Percentiles rank a stretch among this genome's conserved stretches.
Conservation (phyloP, 2,329 filamentous ascomycete genomes). For the Trichoderma oligosporum region DNA sequence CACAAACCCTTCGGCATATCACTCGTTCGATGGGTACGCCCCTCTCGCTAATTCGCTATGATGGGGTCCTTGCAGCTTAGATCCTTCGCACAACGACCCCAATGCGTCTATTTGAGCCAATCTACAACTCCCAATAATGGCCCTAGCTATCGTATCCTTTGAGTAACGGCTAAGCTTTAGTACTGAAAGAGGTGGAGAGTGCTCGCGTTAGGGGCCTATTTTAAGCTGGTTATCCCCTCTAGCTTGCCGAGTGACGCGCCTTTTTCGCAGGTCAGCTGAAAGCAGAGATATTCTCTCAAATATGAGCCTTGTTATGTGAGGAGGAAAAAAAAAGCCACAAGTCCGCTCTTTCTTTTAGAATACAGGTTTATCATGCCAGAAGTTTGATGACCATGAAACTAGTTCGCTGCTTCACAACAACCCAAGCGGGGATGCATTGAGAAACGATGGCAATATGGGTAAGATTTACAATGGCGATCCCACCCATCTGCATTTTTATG, state of each 20-base stretch:
- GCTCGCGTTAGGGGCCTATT: conserved; percentile 3
- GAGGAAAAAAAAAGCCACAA: neutral
- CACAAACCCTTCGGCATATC: conserved; percentile 3
- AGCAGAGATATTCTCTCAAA: neutral
- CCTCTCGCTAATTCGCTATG: conserved; percentile 15
- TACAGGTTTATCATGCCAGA: neutral
- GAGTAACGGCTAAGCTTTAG: conserved; percentile 5
- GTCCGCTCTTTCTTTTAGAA: neutral
- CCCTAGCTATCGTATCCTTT: neutral
- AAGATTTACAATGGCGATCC: conserved; percentile 1
- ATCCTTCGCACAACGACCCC: neutral
- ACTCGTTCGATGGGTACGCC: neutral
- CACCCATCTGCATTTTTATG: neutral
- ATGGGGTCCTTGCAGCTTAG: neutral
- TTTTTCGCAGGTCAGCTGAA: conserved; percentile 16
- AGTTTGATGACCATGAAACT: neutral
- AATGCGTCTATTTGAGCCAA: neutral
- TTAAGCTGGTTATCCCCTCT: neutral
- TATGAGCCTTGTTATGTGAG: neutral
- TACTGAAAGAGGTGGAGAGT: conserved; percentile 13
- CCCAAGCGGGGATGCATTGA: neutral
- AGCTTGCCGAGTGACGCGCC: conserved; percentile 7
- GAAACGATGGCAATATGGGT: neutral
- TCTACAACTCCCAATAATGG: conserved; percentile 8
- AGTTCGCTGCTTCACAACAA: neutral